Base-by-base conservation (phyloP, 768 basidiomycete genomes). In the Arthromyces matolae region DNA sequence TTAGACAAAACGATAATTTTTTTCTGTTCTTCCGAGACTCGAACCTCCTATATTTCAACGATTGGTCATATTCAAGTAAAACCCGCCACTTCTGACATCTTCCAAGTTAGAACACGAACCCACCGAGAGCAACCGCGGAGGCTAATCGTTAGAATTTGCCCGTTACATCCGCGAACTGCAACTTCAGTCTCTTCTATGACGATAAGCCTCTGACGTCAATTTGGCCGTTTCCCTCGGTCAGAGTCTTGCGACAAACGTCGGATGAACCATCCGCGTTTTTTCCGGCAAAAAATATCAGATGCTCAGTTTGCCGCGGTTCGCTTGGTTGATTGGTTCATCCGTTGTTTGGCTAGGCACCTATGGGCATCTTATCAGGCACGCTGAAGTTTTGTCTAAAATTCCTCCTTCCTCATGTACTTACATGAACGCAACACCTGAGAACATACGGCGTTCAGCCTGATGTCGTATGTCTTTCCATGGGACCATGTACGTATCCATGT, bases 211-310 rank as follows among this genome's bases (percentile, higher is more conserved):
- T 49, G 54, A 55, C 48, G 47, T 52, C 54, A 55, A 18, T 8
- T 25, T 33, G 40, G 36, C 41, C 47, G 43, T 22, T 35, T 24
- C 38, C 36, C 50, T 49, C 36, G 37, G 50, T 42, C 9, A 25
- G 24, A 25, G 23, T 25, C 12, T 14, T 13, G 23, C 29, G 24
- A 42, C 23, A 42, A 38, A 42, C 14, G 14, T 36, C 20, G 33
- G 8, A 29, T 3, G 25, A 41, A 43, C 45, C 42, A 41, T 40
- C 14, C 49, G 49, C 51, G 36, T 22, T 45, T 48, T 48, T 44
- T 29, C 49, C 51, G 51, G 51, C 46, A 45, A 52, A 53, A 48
- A 34, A n/a, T n/a, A n/a, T n/a, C n/a, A n/a, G n/a, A n/a, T n/a
- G n/a, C n/a, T n/a, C n/a, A n/a, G n/a, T n/a, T n/a, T n/a, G n/a